Percentiles rank a stretch among this genome's conserved stretches.
phyloP scores from a whole-genome alignment of 306 rosid genomes.

The Casuarina glauca region DNA sequence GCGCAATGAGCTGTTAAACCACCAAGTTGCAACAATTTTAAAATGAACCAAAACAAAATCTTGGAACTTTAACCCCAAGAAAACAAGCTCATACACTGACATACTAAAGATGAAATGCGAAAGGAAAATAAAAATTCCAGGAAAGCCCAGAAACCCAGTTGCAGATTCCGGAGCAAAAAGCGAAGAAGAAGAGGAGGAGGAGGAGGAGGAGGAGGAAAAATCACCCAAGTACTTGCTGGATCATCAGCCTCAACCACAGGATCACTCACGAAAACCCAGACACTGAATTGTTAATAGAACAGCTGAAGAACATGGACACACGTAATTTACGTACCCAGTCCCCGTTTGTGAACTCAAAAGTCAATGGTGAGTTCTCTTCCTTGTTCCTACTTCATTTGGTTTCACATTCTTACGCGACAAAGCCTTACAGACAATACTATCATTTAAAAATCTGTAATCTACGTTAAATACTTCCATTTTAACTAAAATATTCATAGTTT shows the following conservation, averaged over 20 bases:
- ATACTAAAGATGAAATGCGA: neutral
- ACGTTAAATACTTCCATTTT: no score
- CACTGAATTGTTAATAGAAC: neutral
- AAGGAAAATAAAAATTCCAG: no score
- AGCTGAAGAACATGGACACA: neutral
- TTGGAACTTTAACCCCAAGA: neutral
- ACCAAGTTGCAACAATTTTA: neutral
- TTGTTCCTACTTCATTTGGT: no score
- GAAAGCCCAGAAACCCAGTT: neutral
- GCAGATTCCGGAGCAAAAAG: neutral
- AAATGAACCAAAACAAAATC: constrained; percentile 7
- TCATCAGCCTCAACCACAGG: neutral
- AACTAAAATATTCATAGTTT: no score
- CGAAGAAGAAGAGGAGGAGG: no score
- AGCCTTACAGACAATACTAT: no score
- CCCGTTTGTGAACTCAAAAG: neutral
- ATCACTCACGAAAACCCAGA: neutral
- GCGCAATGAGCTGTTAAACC: neutral
- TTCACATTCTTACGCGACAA: no score
- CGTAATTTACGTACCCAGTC: neutral
- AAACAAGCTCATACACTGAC: neutral
- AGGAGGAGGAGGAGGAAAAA: no score
- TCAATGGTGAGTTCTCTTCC: no score
- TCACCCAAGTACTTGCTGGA: neutral
- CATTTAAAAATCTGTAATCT: no score